A percentile compares a stretch with the other conserved stretches of the same genome.
These are phyloP conservation scores for Eragrostis tef DNA, from an alignment of 202 grass and related monocot species.

Conservation along the genomic window DNA sequence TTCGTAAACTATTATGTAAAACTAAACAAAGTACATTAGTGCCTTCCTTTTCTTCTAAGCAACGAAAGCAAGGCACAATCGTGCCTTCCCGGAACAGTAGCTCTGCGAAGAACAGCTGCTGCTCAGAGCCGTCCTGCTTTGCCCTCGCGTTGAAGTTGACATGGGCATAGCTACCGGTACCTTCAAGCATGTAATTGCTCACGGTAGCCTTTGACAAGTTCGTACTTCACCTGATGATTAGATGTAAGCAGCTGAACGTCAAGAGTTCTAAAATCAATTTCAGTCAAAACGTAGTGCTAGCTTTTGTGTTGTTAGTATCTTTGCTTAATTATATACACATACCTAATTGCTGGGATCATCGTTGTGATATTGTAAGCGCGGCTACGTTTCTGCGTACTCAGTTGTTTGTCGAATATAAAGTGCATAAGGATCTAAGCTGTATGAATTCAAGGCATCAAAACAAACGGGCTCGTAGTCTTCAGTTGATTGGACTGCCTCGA, in stretches of 20 bases:
- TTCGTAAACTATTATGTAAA: too few relatives aligned
- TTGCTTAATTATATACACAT: background rate
- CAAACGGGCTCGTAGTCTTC: background rate
- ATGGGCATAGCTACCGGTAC: background rate
- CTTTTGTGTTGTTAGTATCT: background rate
- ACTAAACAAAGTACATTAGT: too few relatives aligned
- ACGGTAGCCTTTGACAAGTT: background rate
- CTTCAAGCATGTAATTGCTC: too few relatives aligned
- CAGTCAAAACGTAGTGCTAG: background rate
- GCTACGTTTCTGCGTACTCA: background rate
- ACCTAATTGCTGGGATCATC: slow-evolving; percentile 1
- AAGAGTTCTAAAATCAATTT: too few relatives aligned
- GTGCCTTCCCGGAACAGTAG: background rate
- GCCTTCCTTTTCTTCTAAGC: background rate
- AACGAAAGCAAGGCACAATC: background rate
- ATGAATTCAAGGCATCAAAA: background rate
- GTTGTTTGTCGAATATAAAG: background rate
- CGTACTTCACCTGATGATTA: background rate
- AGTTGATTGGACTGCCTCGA: background rate
- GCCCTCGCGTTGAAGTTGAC: background rate
- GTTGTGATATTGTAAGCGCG: background rate
- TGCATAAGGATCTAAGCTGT: background rate
- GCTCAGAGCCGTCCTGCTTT: background rate
- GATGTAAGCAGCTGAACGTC: too few relatives aligned
- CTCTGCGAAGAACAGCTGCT: slow-evolving; percentile 28